phyloP scores from a whole-genome alignment of 495 filamentous ascomycete species.

The Aspergillus nidulans region DNA sequence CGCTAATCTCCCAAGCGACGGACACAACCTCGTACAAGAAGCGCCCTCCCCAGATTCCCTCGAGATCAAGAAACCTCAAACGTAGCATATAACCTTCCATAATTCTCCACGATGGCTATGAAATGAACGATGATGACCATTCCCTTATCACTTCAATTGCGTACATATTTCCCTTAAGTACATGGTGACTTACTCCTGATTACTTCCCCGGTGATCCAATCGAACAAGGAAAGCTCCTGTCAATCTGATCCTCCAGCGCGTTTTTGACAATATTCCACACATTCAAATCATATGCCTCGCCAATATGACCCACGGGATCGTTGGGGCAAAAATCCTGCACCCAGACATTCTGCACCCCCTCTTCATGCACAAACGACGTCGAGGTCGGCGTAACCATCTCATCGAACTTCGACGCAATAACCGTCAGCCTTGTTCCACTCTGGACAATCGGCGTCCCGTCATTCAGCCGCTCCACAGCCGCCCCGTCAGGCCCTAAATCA shows the following conservation, averaged over 20 bases:
- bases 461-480: conserved; percentile 37
- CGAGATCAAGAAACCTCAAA: background rate
- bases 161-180: no score
- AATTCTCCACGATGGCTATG: background rate
- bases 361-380: conserved; percentile 43
- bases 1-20: conserved; percentile 16
- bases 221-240: conserved; percentile 33
- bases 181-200: background rate
- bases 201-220: conserved; percentile 37
- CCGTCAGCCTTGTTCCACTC: conserved; percentile 41
- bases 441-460: conserved; percentile 44
- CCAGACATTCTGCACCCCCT: conserved; percentile 40
- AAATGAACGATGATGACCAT: conserved; percentile 1
- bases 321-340: conserved; percentile 45
- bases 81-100: background rate
- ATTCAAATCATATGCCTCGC: conserved; percentile 49
- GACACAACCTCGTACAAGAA: conserved; percentile 31
- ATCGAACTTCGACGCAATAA: conserved; percentile 46
- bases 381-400: conserved; percentile 44
- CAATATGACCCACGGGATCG: conserved; percentile 49
- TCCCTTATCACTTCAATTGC: no score
- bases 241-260: conserved; percentile 38
- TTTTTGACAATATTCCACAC: conserved; percentile 53
- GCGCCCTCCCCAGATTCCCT: background rate
- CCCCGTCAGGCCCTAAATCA: conserved; percentile 36